Percentiles rank a stretch among this genome's conserved stretches.
These are phyloP conservation scores for Herpetomonas muscarum DNA, from an alignment of 208 protist species.

Conservation along the genomic window DNA sequence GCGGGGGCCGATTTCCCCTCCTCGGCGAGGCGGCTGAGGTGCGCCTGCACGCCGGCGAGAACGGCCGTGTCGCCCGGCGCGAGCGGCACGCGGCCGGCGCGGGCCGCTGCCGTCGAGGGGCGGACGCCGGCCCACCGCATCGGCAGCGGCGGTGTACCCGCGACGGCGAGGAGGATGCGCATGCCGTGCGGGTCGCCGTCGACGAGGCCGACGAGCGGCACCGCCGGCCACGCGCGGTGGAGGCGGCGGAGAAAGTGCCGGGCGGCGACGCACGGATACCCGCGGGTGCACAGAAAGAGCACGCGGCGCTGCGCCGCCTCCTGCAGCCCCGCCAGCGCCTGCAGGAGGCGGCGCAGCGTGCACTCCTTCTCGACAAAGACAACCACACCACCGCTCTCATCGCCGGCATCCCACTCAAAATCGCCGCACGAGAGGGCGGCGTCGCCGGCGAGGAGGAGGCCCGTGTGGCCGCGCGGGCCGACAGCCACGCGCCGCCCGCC, in stretches of 20 bases:
- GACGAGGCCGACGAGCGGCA: constrained; percentile 57
- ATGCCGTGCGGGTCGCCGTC: constrained; percentile 84
- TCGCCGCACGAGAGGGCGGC: neutral
- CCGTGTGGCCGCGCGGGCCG: neutral
- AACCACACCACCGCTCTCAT: constrained; percentile 15
- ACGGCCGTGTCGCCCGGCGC: constrained; percentile 18
- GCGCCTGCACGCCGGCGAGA: constrained; percentile 5
- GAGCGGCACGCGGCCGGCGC: constrained; percentile 9
- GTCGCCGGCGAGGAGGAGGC: constrained; percentile 1
- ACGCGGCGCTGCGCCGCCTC: constrained; percentile 1
- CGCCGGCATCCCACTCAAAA: neutral
- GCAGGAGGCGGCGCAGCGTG: constrained; percentile 36
- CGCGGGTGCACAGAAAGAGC: constrained; percentile 63
- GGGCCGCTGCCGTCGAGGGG: constrained; percentile 18
- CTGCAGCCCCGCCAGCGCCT: constrained; percentile 2
- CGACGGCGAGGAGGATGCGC: constrained; percentile 52
- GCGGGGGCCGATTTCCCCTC: neutral
- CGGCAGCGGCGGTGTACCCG: constrained; percentile 13
- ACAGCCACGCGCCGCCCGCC: neutral
- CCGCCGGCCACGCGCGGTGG: constrained; percentile 29
- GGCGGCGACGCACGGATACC: constrained; percentile 70
- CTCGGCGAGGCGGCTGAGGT: constrained; percentile 11
- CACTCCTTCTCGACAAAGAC: constrained; percentile 84
- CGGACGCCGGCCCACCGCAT: constrained; percentile 33
- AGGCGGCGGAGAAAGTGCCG: constrained; percentile 43